Evolutionary conservation across 116 monocot genomes (phyloP).

Genomic region (Trichopus zeylanicus): DNA sequence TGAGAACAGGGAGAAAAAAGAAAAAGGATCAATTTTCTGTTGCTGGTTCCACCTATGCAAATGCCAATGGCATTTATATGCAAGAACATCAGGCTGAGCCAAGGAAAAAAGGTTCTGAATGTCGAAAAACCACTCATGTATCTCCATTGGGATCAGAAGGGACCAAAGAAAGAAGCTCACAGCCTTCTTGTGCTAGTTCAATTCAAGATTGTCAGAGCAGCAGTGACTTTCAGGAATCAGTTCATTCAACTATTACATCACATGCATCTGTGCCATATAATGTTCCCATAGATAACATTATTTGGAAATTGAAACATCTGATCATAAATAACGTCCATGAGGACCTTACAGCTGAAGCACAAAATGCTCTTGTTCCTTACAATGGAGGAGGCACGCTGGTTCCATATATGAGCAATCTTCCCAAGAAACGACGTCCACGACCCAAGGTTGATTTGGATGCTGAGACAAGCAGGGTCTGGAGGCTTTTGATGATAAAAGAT

Average conservation of each 20-base stretch:
- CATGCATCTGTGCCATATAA: constrained; percentile 10
- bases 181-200: background rate
- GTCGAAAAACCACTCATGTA: background rate
- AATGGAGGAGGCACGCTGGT: constrained; percentile 27
- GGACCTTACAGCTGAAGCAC: background rate
- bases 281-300: constrained; percentile 32
- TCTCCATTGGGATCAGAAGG: background rate
- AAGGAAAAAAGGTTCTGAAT: background rate
- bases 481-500: constrained; percentile 69
- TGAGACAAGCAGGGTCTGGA: constrained; percentile 71
- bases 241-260: background rate
- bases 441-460: constrained; percentile 66
- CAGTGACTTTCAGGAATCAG: constrained; percentile 8
- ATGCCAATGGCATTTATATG: background rate
- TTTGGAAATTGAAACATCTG: constrained; percentile 32
- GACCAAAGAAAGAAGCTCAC: background rate
- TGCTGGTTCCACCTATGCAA: background rate
- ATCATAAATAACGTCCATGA: constrained; percentile 22
- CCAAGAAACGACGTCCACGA: constrained; percentile 37
- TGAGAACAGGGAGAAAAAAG: constrained; percentile 11
- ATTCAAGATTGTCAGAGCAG: constrained; percentile 6
- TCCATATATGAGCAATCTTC: constrained; percentile 24
- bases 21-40: constrained; percentile 11
- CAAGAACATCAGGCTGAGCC: background rate
- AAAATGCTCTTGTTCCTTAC: constrained; percentile 31